Evolutionary conservation across 2,329 filamentous ascomycete genomes (phyloP).

Genomic region (Akanthomyces muscarius): DNA sequence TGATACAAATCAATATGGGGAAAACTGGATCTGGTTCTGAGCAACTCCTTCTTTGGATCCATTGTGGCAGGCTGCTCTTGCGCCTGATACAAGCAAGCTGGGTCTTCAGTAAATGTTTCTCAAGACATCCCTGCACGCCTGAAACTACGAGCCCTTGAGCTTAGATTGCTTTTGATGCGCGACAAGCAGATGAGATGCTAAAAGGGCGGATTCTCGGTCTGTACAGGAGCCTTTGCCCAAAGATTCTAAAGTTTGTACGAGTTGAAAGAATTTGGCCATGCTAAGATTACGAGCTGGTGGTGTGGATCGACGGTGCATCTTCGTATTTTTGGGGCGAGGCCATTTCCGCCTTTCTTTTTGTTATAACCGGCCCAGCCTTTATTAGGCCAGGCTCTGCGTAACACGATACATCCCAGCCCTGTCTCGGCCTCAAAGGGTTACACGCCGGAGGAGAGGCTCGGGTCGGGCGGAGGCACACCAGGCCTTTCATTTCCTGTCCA

Average conservation of each 20-base stretch:
- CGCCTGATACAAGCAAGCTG: too few relatives aligned
- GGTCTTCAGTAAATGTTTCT: too few relatives aligned
- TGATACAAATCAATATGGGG: not conserved
- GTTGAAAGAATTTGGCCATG: not conserved
- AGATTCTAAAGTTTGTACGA: not conserved
- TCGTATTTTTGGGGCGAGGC: constrained; percentile 8
- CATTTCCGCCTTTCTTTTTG: not conserved
- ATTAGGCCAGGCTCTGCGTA: too few relatives aligned
- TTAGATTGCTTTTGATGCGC: not conserved
- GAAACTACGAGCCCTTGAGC: not conserved
- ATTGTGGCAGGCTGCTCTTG: not conserved
- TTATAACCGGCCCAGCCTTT: not conserved
- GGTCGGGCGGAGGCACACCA: not conserved
- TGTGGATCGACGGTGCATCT: constrained; percentile 2
- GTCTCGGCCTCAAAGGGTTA: not conserved
- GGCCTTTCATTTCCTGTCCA: not conserved
- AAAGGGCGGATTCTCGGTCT: not conserved
- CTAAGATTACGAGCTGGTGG: constrained; percentile 1
- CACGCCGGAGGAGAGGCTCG: not conserved
- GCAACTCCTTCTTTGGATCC: not conserved
- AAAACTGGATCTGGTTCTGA: not conserved
- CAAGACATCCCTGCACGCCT: not conserved
- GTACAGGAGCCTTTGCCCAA: not conserved
- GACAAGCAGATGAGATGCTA: not conserved
- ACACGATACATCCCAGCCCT: not conserved